A percentile compares a stretch with the other conserved stretches of the same genome.
These are phyloP conservation scores for Euphorbia lathyris DNA, from an alignment of 345 rosid genomes.

Conservation along the genomic window DNA sequence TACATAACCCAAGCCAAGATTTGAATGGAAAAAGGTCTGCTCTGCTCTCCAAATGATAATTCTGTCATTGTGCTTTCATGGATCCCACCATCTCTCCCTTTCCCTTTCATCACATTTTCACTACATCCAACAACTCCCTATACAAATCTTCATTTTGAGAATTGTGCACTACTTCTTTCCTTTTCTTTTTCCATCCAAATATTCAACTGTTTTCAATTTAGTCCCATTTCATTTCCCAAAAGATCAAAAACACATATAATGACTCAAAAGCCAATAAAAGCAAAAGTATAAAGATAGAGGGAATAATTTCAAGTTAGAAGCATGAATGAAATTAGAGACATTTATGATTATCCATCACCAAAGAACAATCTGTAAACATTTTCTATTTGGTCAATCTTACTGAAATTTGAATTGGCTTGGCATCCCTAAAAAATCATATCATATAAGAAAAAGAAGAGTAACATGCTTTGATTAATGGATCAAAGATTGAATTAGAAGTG, in stretches of 20 bases:
- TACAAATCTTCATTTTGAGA: neutral
- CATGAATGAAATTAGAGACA: too few species aligned
- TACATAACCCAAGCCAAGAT: too few species aligned
- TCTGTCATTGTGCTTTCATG: constrained; percentile 28
- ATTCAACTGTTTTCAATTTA: neutral
- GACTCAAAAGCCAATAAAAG: constrained; percentile 25
- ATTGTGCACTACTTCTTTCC: neutral
- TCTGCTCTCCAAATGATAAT: neutral
- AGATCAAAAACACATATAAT: neutral
- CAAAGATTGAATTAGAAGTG: constrained; percentile 11
- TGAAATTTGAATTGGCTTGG: neutral
- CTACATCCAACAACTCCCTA: neutral
- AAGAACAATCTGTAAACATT: neutral
- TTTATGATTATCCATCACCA: neutral
- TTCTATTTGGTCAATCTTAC: constrained; percentile 11
- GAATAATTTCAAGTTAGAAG: too few species aligned
- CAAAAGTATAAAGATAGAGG: constrained; percentile 1
- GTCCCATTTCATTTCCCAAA: neutral
- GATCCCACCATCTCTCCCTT: constrained; percentile 32
- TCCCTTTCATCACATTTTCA: neutral
- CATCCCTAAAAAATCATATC: constrained; percentile 9
- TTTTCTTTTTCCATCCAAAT: too few species aligned
- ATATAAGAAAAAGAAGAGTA: constrained; percentile 18
- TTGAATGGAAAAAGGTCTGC: constrained; percentile 26
- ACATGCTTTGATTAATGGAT: constrained; percentile 21